These are phyloP conservation scores for Daldinia sp. DNA, from an alignment of 2,329 filamentous ascomycete genomes.

Conservation along the genomic window DNA sequence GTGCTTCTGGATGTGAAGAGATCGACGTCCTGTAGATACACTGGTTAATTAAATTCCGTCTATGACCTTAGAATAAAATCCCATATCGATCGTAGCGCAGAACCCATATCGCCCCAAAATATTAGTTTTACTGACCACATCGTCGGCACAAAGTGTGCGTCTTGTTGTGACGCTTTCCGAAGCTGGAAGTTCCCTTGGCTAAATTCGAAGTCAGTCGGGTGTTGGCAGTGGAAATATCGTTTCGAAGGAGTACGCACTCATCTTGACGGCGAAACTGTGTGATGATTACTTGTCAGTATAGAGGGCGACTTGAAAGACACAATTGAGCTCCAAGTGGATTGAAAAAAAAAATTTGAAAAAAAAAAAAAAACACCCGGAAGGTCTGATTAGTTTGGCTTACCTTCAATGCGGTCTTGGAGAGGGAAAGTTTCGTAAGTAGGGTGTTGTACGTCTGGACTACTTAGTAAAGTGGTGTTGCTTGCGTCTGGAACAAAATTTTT, in stretches of 20 bases:
- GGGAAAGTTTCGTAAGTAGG: slow-evolving; percentile 37
- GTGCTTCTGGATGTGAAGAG: slow-evolving; percentile 99
- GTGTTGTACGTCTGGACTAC: slow-evolving; percentile 32
- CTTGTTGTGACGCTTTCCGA: slow-evolving; percentile 84
- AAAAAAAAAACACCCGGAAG: too few relatives aligned
- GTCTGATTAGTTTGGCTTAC: slow-evolving; percentile 26
- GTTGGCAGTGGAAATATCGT: slow-evolving; percentile 12
- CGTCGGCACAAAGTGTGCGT: slow-evolving; percentile 98
- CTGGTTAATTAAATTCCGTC: slow-evolving; percentile 36
- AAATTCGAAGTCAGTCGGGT: slow-evolving; percentile 41
- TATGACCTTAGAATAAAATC: not conserved
- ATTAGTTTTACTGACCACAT: slow-evolving; percentile 77
- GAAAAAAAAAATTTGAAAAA: too few relatives aligned
- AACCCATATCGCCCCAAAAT: not conserved
- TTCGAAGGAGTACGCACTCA: slow-evolving; percentile 45
- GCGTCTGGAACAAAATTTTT: slow-evolving; percentile 38
- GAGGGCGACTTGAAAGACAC: not conserved
- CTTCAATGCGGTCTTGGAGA: slow-evolving; percentile 39
- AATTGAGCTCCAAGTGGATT: not conserved
- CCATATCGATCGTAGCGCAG: not conserved
- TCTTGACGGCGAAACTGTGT: slow-evolving; percentile 46
- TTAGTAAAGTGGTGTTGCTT: slow-evolving; percentile 24
- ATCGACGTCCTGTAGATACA: slow-evolving; percentile 77
- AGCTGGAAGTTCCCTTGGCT: slow-evolving; percentile 51
- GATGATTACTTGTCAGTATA: slow-evolving; percentile 18